These are phyloP conservation scores for Parascedosporium putredinis DNA, from an alignment of 2,329 filamentous ascomycete species.

Conservation along the genomic window DNA sequence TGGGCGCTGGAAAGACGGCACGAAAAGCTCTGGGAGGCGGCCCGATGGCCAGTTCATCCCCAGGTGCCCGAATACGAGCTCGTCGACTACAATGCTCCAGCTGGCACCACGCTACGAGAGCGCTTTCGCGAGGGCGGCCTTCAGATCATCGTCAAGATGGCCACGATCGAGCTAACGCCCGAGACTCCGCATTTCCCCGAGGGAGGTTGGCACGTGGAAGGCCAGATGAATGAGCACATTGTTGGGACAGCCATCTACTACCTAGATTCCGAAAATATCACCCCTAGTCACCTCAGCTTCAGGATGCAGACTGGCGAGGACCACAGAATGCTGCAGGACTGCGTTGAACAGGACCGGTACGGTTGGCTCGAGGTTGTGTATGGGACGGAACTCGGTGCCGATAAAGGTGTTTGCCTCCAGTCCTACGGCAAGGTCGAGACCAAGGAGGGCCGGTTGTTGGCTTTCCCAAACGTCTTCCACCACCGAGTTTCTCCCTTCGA, in stretches of 20 bases:
- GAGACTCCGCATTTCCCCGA: constrained; percentile 37
- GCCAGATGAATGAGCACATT: constrained; percentile 28
- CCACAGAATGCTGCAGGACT: not conserved
- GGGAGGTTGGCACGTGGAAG: constrained; percentile 33
- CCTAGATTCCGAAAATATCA: constrained; percentile 18
- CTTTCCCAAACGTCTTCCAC: constrained; percentile 24
- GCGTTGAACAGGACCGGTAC: constrained; percentile 7
- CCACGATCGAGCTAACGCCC: constrained; percentile 45
- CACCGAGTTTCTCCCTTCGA: constrained; percentile 35
- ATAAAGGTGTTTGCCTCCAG: constrained; percentile 17
- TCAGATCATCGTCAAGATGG: constrained; percentile 55
- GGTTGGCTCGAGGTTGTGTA: constrained; percentile 10
- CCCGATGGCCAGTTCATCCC: constrained; percentile 13
- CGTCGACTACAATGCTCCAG: constrained; percentile 12
- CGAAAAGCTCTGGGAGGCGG: not conserved
- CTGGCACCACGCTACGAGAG: constrained; percentile 12
- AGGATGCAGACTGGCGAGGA: constrained; percentile 4
- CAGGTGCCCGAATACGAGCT: constrained; percentile 10
- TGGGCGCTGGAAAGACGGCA: not conserved
- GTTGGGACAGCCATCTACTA: constrained; percentile 19
- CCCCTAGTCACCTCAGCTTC: constrained; percentile 22
- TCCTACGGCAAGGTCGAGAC: constrained; percentile 16
- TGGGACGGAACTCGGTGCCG: constrained; percentile 9
- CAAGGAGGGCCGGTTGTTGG: constrained; percentile 14
- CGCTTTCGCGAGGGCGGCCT: constrained; percentile 29